phyloP scores from a whole-genome alignment of 2,329 filamentous ascomycete species.

The Didymella keratinophila region DNA sequence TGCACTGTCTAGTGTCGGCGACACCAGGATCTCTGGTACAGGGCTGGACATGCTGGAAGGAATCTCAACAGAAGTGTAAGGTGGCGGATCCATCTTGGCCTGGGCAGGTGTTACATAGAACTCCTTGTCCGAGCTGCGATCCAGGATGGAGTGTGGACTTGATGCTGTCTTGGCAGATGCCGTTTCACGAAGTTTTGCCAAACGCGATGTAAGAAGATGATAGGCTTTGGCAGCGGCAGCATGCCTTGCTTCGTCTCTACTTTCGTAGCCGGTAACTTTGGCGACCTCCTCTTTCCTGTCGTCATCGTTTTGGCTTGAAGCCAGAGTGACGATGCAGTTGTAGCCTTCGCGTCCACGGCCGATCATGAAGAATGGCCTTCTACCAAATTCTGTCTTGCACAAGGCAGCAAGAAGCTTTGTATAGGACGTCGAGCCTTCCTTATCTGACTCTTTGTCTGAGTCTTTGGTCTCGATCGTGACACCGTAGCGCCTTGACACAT shows the following conservation, averaged over 20 bases:
- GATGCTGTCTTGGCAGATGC: neutral
- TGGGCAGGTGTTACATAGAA: neutral
- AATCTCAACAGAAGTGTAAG: neutral
- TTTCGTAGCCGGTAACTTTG: neutral
- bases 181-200: neutral
- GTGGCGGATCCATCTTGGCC: slow-evolving; percentile 1
- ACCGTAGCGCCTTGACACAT: neutral
- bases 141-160: neutral
- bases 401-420: slow-evolving; percentile 7
- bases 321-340: slow-evolving; percentile 7
- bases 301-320: neutral
- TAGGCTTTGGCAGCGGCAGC: slow-evolving; percentile 7
- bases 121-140: neutral
- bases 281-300: neutral
- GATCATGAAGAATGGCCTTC: slow-evolving; percentile 8
- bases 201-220: neutral
- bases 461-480: neutral
- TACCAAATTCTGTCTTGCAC: slow-evolving; percentile 9
- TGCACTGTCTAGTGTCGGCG: neutral
- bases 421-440: neutral
- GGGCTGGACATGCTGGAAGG: slow-evolving; percentile 2
- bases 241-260: slow-evolving; percentile 8
- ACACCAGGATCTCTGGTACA: slow-evolving; percentile 10
- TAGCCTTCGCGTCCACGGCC: slow-evolving; percentile 10
- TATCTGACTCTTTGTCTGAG: neutral